Conservation (phyloP, 257 asterid species). For the Hygrophila difformis region DNA sequence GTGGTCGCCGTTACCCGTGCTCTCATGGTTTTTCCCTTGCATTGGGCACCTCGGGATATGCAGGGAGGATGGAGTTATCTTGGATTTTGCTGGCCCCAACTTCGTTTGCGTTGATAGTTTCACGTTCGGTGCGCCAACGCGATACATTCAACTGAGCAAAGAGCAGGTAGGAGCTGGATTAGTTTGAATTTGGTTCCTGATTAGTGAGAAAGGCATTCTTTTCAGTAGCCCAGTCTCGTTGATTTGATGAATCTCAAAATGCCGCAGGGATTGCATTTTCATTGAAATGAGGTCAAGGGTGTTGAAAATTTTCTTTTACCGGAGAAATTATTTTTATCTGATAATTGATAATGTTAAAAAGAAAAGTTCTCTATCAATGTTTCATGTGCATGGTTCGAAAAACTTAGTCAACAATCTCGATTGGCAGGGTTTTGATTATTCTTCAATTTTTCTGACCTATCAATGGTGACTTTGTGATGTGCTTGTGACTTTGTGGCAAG, state of each 20-base stretch:
- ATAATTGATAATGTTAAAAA: no score
- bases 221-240: not conserved
- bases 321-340: no score
- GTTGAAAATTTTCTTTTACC: no score
- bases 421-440: no score
- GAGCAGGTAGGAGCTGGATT: constrained; percentile 52
- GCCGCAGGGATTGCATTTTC: no score
- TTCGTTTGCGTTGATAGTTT: constrained; percentile 84
- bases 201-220: not conserved
- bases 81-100: constrained; percentile 94
- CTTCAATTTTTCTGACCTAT: no score
- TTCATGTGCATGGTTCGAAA: no score
- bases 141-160: constrained; percentile 59
- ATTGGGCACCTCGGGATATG: constrained; percentile 89
- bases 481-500: no score
- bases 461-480: no score
- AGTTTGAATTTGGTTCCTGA: constrained; percentile 1
- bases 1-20: constrained; percentile 88
- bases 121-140: constrained; percentile 77
- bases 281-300: no score
- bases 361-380: no score
- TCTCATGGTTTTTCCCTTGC: constrained; percentile 83
- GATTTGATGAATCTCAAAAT: not conserved
- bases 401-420: no score
- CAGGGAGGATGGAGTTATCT: constrained; percentile 80